Base-by-base conservation (phyloP, 169 alveolate species). In the Eimeria brunetti region DNA sequence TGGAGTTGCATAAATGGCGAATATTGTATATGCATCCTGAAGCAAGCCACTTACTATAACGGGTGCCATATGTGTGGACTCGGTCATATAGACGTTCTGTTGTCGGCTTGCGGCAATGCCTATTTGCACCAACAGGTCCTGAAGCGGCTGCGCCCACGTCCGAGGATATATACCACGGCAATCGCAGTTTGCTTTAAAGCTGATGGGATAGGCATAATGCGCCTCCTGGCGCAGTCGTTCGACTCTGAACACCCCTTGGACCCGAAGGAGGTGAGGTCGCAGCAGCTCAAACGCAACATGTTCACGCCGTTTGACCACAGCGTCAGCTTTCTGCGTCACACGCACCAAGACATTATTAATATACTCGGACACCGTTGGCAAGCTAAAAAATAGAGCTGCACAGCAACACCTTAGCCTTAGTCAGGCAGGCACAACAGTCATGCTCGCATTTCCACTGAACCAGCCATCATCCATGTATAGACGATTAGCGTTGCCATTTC, bases 91-190 rank as follows among this genome's bases (percentile, higher is more conserved):
- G 18, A 80, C 71, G 22, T 56, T 62, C 58, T 60, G 67, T 20
- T 75, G 81, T n/a, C n/a, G 56, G 60, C 83, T 60, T 71, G 96
- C 91, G 49, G 89, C 80, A 20, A 73, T 95, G 14, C 76, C 58
- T 9, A 96, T 14, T 44, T 94, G 95, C 64, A 62, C 90, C 78
- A 97, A 71, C 41, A 97, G 76, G 30, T 78, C 91, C 83, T 75
- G 88, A 53, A 97, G 97, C 30, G 96, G 96, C 80, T 83, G 53
- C n/a, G 98, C 97, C 98, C 98, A 97, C 41, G 98, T 94, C 20
- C 96, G 96, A 51, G 97, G 97, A 53, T 97, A 97, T 2, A 97
- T 73, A 69, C 81, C 64, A 49, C 98, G 93, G 56, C 96, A 46
- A 49, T 97, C 97, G 56, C 94, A 88, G 94, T 90, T 94, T 16